Percentiles rank a stretch among this genome's conserved stretches.
phyloP scores from a whole-genome alignment of 1,284 basidiomycete species.

The Tremellales sp. region DNA sequence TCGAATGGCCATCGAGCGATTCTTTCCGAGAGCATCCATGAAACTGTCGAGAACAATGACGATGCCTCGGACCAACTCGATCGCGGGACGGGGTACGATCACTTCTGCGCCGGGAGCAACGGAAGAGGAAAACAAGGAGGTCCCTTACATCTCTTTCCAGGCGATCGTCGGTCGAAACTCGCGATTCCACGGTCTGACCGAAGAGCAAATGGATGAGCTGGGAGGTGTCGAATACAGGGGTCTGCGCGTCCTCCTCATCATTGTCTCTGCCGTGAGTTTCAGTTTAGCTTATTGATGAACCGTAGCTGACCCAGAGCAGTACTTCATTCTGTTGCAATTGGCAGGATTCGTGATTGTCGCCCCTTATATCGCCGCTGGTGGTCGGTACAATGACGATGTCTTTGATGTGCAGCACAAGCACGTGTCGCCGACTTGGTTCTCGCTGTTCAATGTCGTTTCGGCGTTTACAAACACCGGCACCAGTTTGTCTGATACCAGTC shows the following conservation, averaged over 20 bases:
- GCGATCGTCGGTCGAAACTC: conserved; percentile 83
- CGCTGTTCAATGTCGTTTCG: conserved; percentile 79
- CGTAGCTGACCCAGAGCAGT: conserved; percentile 53
- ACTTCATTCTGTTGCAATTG: conserved; percentile 66
- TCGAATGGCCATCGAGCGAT: conserved; percentile 50
- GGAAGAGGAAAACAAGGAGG: conserved; percentile 51
- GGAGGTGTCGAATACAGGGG: conserved; percentile 95
- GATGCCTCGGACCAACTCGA: conserved; percentile 65
- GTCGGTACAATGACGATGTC: conserved; percentile 43
- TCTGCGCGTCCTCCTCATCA: conserved; percentile 71
- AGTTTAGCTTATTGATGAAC: conserved; percentile 5
- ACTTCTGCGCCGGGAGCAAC: conserved; percentile 25
- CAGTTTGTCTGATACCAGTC: conserved; percentile 82
- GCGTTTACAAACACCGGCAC: conserved; percentile 86
- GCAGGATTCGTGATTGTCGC: conserved; percentile 67
- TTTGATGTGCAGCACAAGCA: conserved; percentile 58
- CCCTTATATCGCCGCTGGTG: conserved; percentile 68
- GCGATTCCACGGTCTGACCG: conserved; percentile 71
- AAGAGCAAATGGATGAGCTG: conserved; percentile 82
- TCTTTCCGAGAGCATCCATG: conserved; percentile 59
- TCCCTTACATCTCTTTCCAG: conserved; percentile 82
- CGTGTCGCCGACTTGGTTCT: conserved; percentile 69
- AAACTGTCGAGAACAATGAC: conserved; percentile 64
- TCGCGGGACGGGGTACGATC: conserved; percentile 46
- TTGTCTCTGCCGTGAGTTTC: conserved; percentile 58